These are phyloP conservation scores for Ophiostoma sp. DNA, from an alignment of 2,329 filamentous ascomycete genomes.

Conservation along the genomic window DNA sequence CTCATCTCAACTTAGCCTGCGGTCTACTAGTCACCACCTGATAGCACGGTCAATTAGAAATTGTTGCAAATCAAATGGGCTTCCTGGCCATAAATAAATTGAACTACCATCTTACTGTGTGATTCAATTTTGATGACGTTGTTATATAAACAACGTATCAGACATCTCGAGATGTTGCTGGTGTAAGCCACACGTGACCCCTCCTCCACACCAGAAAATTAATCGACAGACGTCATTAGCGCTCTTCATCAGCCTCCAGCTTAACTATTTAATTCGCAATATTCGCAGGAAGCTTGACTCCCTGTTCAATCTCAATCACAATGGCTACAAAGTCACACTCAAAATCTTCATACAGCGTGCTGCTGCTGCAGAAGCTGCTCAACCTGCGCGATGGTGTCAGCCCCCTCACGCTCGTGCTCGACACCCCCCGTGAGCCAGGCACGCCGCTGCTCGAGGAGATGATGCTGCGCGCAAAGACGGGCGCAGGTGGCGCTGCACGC, in stretches of 20 bases:
- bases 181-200: conserved; percentile 5
- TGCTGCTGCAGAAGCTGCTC: conserved; percentile 31
- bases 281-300: no score
- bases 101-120: no score
- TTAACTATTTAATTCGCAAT: not conserved
- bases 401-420: conserved; percentile 79
- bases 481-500: conserved; percentile 45
- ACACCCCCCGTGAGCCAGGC: conserved; percentile 77
- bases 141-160: not conserved
- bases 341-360: conserved; percentile 29
- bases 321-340: conserved; percentile 24
- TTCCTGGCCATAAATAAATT: no score
- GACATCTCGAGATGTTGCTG: not conserved
- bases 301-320: not conserved
- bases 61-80: no score
- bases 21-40: no score
- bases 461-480: conserved; percentile 67
- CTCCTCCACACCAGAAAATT: conserved; percentile 2
- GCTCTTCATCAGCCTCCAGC: not conserved
- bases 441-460: conserved; percentile 67
- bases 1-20: no score
- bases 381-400: conserved; percentile 50
- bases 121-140: not conserved
- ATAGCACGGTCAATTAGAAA: no score
- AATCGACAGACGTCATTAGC: conserved; percentile 11